Evolutionary conservation across 495 filamentous ascomycete species (phyloP), one percentile per base, ranked within the genome.

Genomic region (Penicillium bialowiezense): DNA sequence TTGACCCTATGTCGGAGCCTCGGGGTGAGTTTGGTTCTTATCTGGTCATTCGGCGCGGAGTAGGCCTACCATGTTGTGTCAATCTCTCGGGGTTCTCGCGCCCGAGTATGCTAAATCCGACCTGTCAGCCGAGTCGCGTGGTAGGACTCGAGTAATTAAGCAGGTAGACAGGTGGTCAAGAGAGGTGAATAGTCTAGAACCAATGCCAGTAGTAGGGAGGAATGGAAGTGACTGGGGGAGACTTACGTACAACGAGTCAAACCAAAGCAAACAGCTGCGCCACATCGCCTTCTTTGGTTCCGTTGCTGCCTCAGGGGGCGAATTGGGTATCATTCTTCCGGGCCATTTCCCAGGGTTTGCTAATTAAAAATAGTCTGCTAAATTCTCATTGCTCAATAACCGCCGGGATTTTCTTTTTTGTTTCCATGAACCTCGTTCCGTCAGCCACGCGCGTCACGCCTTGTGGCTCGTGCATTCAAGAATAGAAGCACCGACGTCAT

Each of bases 1-100:
- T 41, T 74, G 71, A 59, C 70, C 73, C 73, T 76, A 52, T 47
- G 45, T 8, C 23, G 50, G 41, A 44, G 50, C 31, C 38, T 42
- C 52, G 49, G 36, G 40, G 45, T 56, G 31, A 55, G 52, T 55
- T 33, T 32, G 50, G 50, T 15, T 19, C 36, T 52, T 48, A 37
- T 44, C 51, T 44, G 36, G 42, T 42, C 17, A 17, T n/a, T 35
- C 45, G 18, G 37, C 19, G 18, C 19, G 41, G 15, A 32, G 43
- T 33, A 26, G 37, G 23, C 46, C 61, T 51, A 71, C 68, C 68
- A 70, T 68, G 45, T 46, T 67, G 60, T 65, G 55, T 58, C 56
- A 58, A 67, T 47, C 49, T 56, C 57, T 60, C 58, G 52, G 52
- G 56, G 54, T n/a, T 55, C 39, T 59, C 51, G 62, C 61, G 67